These are phyloP conservation scores for Mortierella polycephala DNA, from an alignment of 371 early-diverging fungal genomes.

Conservation along the genomic window DNA sequence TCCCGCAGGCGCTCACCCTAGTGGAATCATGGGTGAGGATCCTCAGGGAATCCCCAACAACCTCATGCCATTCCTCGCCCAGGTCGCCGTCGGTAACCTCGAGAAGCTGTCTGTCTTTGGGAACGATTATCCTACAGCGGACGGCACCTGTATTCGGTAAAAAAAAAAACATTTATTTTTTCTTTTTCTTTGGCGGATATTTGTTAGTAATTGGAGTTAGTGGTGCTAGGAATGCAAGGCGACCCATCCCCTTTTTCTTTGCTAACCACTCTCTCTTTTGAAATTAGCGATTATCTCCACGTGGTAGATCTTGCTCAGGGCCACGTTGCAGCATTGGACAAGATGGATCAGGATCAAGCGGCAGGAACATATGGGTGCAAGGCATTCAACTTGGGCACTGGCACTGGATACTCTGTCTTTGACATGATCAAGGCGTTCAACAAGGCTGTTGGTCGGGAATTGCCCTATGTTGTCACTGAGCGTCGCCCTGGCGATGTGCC, in stretches of 20 bases:
- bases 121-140: slow-evolving; percentile 85
- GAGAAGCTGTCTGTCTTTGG: slow-evolving; percentile 84
- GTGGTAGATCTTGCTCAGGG: slow-evolving; percentile 89
- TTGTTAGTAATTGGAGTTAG: neutral
- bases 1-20: slow-evolving; percentile 89
- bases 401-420: slow-evolving; percentile 85
- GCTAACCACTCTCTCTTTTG: neutral
- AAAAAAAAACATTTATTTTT: slow-evolving; percentile 16
- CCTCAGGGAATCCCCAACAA: slow-evolving; percentile 87
- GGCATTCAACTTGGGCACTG: slow-evolving; percentile 89
- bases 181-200: neutral
- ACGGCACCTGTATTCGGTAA: slow-evolving; percentile 89
- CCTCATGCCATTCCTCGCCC: slow-evolving; percentile 88
- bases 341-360: slow-evolving; percentile 59
- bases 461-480: slow-evolving; percentile 70
- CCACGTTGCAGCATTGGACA: slow-evolving; percentile 82
- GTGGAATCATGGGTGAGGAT: slow-evolving; percentile 90
- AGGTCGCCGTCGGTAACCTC: slow-evolving; percentile 83
- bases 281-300: slow-evolving; percentile 83
- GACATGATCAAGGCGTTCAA: slow-evolving; percentile 87
- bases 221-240: neutral
- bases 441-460: slow-evolving; percentile 68
- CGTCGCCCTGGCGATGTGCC: slow-evolving; percentile 92
- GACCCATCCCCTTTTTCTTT: neutral
- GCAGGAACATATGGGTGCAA: slow-evolving; percentile 64